phyloP scores from a whole-genome alignment of 768 basidiomycete species.

The Boletus reticuloceps region DNA sequence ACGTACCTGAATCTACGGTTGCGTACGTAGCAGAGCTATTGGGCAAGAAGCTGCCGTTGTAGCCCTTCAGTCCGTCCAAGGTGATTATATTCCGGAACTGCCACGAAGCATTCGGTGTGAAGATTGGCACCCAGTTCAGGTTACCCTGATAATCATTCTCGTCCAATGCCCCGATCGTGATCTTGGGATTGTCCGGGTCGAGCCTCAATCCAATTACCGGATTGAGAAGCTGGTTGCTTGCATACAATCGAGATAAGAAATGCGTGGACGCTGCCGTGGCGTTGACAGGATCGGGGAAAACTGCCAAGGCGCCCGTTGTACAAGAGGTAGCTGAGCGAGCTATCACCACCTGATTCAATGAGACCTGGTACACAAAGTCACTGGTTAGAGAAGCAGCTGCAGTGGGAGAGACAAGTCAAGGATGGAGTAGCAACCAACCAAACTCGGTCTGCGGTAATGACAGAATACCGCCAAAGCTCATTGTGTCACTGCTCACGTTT shows the following conservation, averaged over 20 bases:
- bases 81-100: constrained; percentile 1
- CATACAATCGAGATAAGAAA: constrained; percentile 13
- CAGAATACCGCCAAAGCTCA: constrained; percentile 15
- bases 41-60: constrained; percentile 15
- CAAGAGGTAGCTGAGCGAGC: constrained; percentile 14
- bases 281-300: constrained; percentile 22
- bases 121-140: constrained; percentile 21
- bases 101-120: constrained; percentile 14
- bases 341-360: constrained; percentile 15
- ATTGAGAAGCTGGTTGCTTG: constrained; percentile 16
- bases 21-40: constrained; percentile 4
- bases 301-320: constrained; percentile 21
- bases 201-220: constrained; percentile 22
- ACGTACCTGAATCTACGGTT: constrained; percentile 11
- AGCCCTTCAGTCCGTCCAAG: constrained; percentile 17
- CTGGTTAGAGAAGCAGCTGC: neutral
- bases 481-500: constrained; percentile 13
- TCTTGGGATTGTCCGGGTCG: constrained; percentile 23
- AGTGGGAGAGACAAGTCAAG: neutral
- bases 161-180: constrained; percentile 26
- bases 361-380: constrained; percentile 1
- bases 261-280: constrained; percentile 16
- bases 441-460: constrained; percentile 14
- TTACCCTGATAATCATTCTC: constrained; percentile 19
- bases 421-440: constrained; percentile 1